Evolutionary conservation across 768 basidiomycete species (phyloP).

Genomic region (Suillus subaureus): DNA sequence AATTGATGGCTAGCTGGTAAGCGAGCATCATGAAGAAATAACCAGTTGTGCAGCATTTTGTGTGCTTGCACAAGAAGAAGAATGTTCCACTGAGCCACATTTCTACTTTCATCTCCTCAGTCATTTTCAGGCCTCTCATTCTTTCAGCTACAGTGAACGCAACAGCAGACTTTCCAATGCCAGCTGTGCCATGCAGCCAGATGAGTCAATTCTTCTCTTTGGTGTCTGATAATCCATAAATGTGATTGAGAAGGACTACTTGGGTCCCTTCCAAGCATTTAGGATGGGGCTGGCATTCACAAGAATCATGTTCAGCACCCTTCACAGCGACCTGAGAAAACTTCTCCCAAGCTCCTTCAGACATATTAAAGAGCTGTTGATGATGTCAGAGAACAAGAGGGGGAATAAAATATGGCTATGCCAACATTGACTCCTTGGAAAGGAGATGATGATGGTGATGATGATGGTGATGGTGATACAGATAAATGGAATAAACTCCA

Average conservation of each 20-base stretch:
- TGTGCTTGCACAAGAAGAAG: neutral
- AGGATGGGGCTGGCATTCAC: neutral
- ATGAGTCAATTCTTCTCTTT: neutral
- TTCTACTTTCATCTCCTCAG: neutral
- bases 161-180: neutral
- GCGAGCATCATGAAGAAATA: neutral
- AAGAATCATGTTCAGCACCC: neutral
- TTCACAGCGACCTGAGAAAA: neutral
- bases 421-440: neutral
- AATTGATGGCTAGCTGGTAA: neutral
- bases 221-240: neutral
- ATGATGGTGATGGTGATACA: too few relatives aligned
- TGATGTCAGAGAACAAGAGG: neutral
- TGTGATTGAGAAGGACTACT: neutral
- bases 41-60: neutral
- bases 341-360: neutral
- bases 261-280: neutral
- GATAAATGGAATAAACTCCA: neutral
- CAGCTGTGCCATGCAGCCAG: neutral
- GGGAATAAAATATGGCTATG: neutral
- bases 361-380: neutral
- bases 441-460: too few relatives aligned
- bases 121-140: neutral
- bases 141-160: slow-evolving; percentile 1
- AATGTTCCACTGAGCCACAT: neutral